Evolutionary conservation across 2,329 filamentous ascomycete genomes (phyloP), one percentile per base, ranked within the genome.

Genomic region (Fusarium tupiense): DNA sequence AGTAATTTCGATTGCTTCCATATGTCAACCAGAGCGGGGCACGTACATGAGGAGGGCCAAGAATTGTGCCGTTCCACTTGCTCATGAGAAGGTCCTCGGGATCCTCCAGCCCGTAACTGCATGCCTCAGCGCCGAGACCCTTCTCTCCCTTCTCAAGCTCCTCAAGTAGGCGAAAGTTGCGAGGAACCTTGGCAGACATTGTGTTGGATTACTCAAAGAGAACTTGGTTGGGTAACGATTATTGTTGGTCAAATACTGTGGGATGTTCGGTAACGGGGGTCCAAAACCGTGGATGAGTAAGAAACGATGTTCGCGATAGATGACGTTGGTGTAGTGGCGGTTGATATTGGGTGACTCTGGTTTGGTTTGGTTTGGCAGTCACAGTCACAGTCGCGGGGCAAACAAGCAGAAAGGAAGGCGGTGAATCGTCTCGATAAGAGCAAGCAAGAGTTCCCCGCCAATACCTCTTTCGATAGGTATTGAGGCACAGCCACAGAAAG

Each of bases 61-160:
- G 91, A 76, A 99, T 98, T 22, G 96, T 99, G 80, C 96, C 96
- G 81, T 97, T 98, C 96, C 96, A 99, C 87, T 98, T 95, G 74
- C 93, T 96, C 95, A 99, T 98, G 84, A 96, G 90, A 74, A 98
- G 90, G 81, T 99, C 96, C 81, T 98, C 95, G 54, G 94, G 92
- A 83, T 98, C 95, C 75, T 96, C 94, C 64, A 99, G 90, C 79
- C 96, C 96, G 79, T 98, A 98, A 50, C 96, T 98, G 86, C 96
- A 98, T 71, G 95, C 95, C 86, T 98, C 96, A 83, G 96, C 95
- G 81, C 96, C 96, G 73, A 96, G 89, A 71, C 96, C 96, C 85
- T 99, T 99, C 87, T 99, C 96, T 81, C 96, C 96, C 87, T 98
- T 98, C 87, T 99, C 96, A 26, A 99, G 89, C 91, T 99, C 96